phyloP scores from a whole-genome alignment of 371 early-diverging fungal genomes.

The Mucor irregularis region DNA sequence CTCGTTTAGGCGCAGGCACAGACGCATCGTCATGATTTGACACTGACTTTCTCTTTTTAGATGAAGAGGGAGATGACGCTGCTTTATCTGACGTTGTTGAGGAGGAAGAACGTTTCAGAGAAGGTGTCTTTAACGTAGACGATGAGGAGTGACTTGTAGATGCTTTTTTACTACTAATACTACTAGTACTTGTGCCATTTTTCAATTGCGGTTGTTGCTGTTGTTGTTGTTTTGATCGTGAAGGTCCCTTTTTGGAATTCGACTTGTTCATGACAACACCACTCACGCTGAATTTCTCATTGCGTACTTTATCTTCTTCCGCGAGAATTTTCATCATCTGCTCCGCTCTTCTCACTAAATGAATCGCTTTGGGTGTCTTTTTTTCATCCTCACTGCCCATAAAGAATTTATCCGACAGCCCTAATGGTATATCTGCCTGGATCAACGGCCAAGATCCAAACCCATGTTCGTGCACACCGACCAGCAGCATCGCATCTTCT shows the following conservation, averaged over 20 bases:
- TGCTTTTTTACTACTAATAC: no score
- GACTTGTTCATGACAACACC: neutral
- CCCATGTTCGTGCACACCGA: constrained; percentile 92
- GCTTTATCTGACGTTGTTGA: neutral
- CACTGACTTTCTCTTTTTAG: constrained; percentile 3
- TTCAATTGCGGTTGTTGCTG: constrained; percentile 5
- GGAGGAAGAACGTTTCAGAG: neutral
- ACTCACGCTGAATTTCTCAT: neutral
- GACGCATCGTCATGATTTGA: neutral
- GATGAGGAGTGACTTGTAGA: neutral
- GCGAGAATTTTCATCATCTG: constrained; percentile 83
- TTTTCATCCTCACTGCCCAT: constrained; percentile 51
- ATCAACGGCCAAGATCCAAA: constrained; percentile 93
- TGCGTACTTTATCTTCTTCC: constrained; percentile 42
- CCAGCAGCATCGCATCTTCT: constrained; percentile 95
- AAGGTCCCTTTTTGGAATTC: neutral
- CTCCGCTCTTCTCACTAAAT: constrained; percentile 88
- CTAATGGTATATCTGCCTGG: constrained; percentile 75
- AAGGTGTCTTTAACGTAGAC: neutral
- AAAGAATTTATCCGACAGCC: constrained; percentile 83
- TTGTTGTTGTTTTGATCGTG: constrained; percentile 8
- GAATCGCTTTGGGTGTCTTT: constrained; percentile 79
- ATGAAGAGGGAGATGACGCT: neutral
- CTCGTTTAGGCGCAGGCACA: constrained; percentile 4
- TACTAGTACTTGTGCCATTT: neutral